Conservation (phyloP, 192 early-diverging fungal species). For the Jimgerdemannia flammicorona region DNA sequence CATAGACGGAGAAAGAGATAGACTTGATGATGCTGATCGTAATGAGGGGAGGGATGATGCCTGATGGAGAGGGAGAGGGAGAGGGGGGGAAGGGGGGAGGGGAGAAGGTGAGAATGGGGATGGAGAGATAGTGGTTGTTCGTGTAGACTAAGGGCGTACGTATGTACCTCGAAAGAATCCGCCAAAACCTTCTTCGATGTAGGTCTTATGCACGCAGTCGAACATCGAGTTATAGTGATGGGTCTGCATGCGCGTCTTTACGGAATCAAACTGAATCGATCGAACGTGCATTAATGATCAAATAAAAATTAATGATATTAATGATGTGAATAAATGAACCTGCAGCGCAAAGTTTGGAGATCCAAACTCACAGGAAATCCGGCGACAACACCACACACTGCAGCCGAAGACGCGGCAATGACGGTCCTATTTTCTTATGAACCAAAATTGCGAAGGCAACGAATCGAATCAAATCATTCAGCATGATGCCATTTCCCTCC, state of each 20-base stretch:
- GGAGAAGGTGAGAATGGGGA: slow-evolving; percentile 3
- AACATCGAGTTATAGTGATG: slow-evolving; percentile 76
- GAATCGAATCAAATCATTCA: neutral
- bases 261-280: slow-evolving; percentile 72
- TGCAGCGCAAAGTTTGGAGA: neutral
- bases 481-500: neutral
- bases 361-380: slow-evolving; percentile 58
- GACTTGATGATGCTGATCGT: slow-evolving; percentile 85
- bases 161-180: slow-evolving; percentile 84
- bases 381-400: slow-evolving; percentile 61
- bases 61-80: slow-evolving; percentile 18
- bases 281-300: neutral
- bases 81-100: neutral
- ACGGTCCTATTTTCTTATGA: slow-evolving; percentile 57
- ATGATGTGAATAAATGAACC: slow-evolving; percentile 1
- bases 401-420: slow-evolving; percentile 65
- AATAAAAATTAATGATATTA: neutral
- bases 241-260: slow-evolving; percentile 98
- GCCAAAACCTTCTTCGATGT: slow-evolving; percentile 72
- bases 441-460: neutral
- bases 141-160: neutral
- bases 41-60: slow-evolving; percentile 73
- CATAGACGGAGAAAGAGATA: slow-evolving; percentile 90
- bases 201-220: slow-evolving; percentile 73
- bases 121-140: slow-evolving; percentile 1